Evolutionary conservation across 768 basidiomycete genomes (phyloP).

Genomic region (Lactarius sp.): DNA sequence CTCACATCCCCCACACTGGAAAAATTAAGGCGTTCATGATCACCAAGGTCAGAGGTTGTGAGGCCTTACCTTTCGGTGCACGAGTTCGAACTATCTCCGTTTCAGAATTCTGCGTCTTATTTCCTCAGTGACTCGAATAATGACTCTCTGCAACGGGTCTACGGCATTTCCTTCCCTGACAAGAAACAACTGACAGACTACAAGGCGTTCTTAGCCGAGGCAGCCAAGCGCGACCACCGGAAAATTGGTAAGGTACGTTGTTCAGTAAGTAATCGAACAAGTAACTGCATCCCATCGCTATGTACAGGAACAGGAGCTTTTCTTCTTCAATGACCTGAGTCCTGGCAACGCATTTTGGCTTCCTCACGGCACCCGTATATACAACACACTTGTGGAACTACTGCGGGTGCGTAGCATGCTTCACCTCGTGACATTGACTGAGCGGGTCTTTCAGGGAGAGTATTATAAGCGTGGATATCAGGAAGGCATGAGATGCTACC

Average conservation of each 20-base stretch:
- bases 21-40: constrained; percentile 97
- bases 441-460: constrained; percentile 51
- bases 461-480: constrained; percentile 95
- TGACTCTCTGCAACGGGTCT: constrained; percentile 92
- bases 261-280: neutral
- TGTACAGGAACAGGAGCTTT: constrained; percentile 85
- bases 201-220: constrained; percentile 93
- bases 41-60: constrained; percentile 61
- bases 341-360: constrained; percentile 97
- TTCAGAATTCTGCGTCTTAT: constrained; percentile 92
- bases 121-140: constrained; percentile 93
- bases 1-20: constrained; percentile 97
- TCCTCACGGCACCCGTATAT: constrained; percentile 94
- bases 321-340: constrained; percentile 96
- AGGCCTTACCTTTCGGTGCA: neutral
- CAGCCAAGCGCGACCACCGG: constrained; percentile 95
- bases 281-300: constrained; percentile 10
- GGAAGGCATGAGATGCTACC: constrained; percentile 55
- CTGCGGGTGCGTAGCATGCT: constrained; percentile 62
- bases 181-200: constrained; percentile 92
- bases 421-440: constrained; percentile 10
- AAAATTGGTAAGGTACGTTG: constrained; percentile 78
- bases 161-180: constrained; percentile 98
- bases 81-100: neutral
- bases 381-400: constrained; percentile 87